Base-by-base conservation (phyloP, 2,329 filamentous ascomycete species). In the Botrytis aclada region DNA sequence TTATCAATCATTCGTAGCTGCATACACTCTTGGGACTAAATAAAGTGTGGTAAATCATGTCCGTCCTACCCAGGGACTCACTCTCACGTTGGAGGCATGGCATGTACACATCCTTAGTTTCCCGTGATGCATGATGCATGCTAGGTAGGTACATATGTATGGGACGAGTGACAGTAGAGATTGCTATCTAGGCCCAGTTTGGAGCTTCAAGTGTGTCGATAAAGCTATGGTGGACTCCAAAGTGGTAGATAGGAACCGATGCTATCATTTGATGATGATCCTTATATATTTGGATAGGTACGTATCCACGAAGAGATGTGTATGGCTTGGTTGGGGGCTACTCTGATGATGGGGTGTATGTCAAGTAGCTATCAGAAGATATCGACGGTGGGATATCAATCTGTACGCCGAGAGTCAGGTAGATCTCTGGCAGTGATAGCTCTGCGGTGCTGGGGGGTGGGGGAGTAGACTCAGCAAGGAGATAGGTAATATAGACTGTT, bases 41-140 rank as follows among this genome's bases (percentile, higher is more conserved):
- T 29, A 29, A 61, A 61, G 58, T 61, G n/a, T 63, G 61, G 37
- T 43, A 63, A 43, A 43, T 63, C 37, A 20, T 63, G 61, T 25
- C 61, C 39, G 51, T 54, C 51, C 51, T 51, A 18, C 14, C 32
- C 63, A 65, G 41, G 63, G 43, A 47, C 41, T 29, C 41, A 32
- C 61, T 41, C 61, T 43, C 61, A 63, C 25, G 60, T 63, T 41
- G 61, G 61, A 29, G 61, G 37, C 58, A 37, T 39, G 58, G 32
- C 25, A 39, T 29, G 61, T 43, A 63, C 61, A 43, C 32, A 43
- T 43, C 39, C 47, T 67, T 34, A 20, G 32, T 20, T 67, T 69
- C 34, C 65, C 25, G 47, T 69, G 34, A 69, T 69, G 47, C 65
- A 56, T 39, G 1, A 67, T 54, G 65, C 47, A 67, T 56, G 39